Evolutionary conservation across 257 asterid genomes (phyloP).

Genomic region (Nicotiana otophora): DNA sequence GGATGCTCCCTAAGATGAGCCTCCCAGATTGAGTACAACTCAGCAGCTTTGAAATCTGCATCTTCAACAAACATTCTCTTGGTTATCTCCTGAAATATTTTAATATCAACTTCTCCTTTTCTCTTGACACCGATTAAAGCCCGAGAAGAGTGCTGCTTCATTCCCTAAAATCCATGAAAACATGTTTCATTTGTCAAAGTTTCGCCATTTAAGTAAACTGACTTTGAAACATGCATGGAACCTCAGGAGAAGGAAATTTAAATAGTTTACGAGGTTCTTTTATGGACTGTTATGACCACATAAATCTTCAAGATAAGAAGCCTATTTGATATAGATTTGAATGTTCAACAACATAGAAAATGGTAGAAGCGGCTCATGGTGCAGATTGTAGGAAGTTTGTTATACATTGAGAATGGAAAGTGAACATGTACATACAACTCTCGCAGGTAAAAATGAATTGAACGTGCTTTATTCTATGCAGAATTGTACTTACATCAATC

Average conservation of each 20-base stretch:
- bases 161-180: not conserved
- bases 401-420: not conserved
- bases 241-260: not conserved
- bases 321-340: not conserved
- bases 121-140: constrained; percentile 16
- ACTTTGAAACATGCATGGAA: not conserved
- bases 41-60: not conserved
- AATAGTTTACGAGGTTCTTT: not conserved
- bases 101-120: constrained; percentile 21
- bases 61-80: not conserved
- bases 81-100: not conserved
- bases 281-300: not conserved
- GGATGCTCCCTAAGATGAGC: constrained; percentile 15
- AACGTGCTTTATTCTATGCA: not conserved
- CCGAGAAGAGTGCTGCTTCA: not conserved
- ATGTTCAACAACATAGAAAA: not conserved
- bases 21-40: constrained; percentile 21
- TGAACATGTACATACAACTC: not conserved
- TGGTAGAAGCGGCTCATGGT: not conserved
- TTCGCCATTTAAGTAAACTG: not conserved
- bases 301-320: not conserved
- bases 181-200: not conserved
- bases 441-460: not conserved
- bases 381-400: not conserved
- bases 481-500: constrained; percentile 34